Base-by-base conservation (phyloP, 2,329 filamentous ascomycete species). In the Stemphylium vesicarium region DNA sequence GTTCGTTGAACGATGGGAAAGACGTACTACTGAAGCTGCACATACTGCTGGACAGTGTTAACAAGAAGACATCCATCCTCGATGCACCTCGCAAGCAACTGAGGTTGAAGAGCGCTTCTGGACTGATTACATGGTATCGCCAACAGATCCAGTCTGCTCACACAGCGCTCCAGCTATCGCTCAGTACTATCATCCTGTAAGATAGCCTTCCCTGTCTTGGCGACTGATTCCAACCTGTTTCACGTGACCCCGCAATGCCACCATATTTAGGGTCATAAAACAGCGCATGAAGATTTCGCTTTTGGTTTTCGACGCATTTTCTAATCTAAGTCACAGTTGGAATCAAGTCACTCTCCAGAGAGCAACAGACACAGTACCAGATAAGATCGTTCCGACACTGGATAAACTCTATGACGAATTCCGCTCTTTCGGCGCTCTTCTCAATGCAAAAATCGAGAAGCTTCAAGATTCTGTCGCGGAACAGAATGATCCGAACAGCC, bases 141-240 rank as follows among this genome's bases (percentile, higher is more conserved):
- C 55, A 66, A 11, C 60, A 66, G 51, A 62, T 65, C 11, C 63
- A 68, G 40, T 60, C 57, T 10, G 65, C 67, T 47, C 60, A 53
- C n/a, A 57, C 57, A 33, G 62, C 63, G 29, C 39, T 69, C 29
- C 65, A 65, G 33, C 39, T 68, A 11, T 64, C 62, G 6, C 57
- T 68, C 7, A 64, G 59, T 33, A 69, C 65, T 2, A 50, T 69
- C 11, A 62, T 68, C 16, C 49, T 68, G 65, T 69, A 49, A 60
- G 65, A 24, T 24, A 7, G 20, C 22, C 22, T 24, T 22, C 20
- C 20, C 20, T 24, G 22, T 24, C 22, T 63, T 7, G 16, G 36
- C n/a, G 7, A 8, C 32, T 53, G 3, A n/a, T 33, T 31, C 12
- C 12, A 15, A 29, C 3, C 31, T 8, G 6, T 26, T 11, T 26